phyloP scores from a whole-genome alignment of 768 basidiomycete species.

The Tylopilus balloui region DNA sequence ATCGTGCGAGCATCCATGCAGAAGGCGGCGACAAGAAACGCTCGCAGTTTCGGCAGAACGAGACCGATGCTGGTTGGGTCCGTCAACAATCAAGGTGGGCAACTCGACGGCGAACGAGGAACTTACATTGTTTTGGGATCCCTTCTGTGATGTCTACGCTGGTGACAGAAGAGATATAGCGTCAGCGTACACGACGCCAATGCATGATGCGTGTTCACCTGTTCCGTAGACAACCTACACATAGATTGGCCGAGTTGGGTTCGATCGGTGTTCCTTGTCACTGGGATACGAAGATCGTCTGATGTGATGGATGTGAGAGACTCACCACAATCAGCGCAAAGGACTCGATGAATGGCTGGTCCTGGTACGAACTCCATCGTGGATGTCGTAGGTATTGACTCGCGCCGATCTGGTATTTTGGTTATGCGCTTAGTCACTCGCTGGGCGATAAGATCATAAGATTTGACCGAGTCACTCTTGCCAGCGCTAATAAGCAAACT shows the following conservation, averaged over 20 bases:
- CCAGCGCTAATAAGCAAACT: too few species aligned
- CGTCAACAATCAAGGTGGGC: neutral
- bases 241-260: slow-evolving; percentile 90
- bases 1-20: slow-evolving; percentile 79
- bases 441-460: neutral
- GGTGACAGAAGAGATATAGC: neutral
- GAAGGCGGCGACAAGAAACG: slow-evolving; percentile 89
- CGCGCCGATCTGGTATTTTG: too few species aligned
- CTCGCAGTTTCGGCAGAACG: slow-evolving; percentile 94
- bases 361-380: slow-evolving; percentile 78
- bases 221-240: slow-evolving; percentile 85
- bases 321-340: slow-evolving; percentile 87
- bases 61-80: slow-evolving; percentile 62
- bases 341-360: slow-evolving; percentile 74
- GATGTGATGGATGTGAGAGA: neutral
- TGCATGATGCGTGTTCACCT: slow-evolving; percentile 47
- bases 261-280: slow-evolving; percentile 73
- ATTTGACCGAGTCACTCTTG: too few species aligned
- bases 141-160: slow-evolving; percentile 98
- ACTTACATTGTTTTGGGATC: slow-evolving; percentile 86
- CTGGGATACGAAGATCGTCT: slow-evolving; percentile 2
- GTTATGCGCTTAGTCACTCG: neutral
- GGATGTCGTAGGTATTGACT: neutral
- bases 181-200: neutral
- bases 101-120: neutral